phyloP scores from a whole-genome alignment of 2,329 filamentous ascomycete genomes.

The Furcasterigmium furcatum region DNA sequence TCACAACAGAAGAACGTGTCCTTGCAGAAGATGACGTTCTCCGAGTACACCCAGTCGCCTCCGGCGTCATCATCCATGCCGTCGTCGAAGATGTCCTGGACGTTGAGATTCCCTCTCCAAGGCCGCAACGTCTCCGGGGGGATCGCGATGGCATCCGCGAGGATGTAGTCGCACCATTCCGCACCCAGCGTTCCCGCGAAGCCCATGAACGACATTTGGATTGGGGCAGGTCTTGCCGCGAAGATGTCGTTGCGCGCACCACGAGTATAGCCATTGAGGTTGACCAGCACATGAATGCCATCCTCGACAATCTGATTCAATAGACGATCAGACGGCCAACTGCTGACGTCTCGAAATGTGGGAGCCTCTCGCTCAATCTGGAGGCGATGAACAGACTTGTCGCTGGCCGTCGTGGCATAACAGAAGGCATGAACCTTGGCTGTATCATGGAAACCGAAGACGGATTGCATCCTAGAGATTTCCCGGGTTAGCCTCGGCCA shows the following conservation, averaged over 20 bases:
- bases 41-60: conserved; percentile 89
- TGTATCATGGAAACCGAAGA: conserved; percentile 86
- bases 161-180: conserved; percentile 97
- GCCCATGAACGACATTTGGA: conserved; percentile 99
- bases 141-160: conserved; percentile 85
- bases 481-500: conserved; percentile 1
- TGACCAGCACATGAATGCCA: conserved; percentile 90
- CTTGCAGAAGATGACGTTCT: conserved; percentile 92
- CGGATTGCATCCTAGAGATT: conserved; percentile 78
- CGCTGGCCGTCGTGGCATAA: conserved; percentile 91
- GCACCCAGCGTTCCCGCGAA: conserved; percentile 94
- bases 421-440: conserved; percentile 79
- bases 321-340: conserved; percentile 79
- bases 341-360: conserved; percentile 83
- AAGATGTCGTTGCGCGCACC: conserved; percentile 98
- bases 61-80: conserved; percentile 63
- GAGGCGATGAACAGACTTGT: conserved; percentile 81
- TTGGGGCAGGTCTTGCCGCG: conserved; percentile 86
- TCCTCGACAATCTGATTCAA: conserved; percentile 85
- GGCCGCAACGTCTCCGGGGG: conserved; percentile 79
- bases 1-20: conserved; percentile 99
- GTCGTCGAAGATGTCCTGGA: conserved; percentile 66
- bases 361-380: conserved; percentile 94
- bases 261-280: conserved; percentile 96
- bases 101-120: conserved; percentile 68